Percentiles rank a stretch among this genome's conserved stretches.
phyloP scores from a whole-genome alignment of 148 eudicot species.

The Camellia sinensis region DNA sequence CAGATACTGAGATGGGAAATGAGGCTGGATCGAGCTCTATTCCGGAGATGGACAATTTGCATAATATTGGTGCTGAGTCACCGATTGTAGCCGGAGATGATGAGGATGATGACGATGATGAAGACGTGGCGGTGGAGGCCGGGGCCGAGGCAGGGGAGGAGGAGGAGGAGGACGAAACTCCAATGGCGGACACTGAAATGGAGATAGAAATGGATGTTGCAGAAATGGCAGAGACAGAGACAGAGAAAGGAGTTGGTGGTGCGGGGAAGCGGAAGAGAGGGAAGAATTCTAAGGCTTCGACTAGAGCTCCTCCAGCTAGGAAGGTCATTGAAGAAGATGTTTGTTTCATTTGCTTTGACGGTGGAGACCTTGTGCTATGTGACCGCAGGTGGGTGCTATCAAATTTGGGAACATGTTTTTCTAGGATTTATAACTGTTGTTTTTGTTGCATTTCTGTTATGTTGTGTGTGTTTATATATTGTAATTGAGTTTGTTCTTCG shows the following conservation, averaged over 20 bases:
- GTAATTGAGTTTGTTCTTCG: slow-evolving; percentile 19
- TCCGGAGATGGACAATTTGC: background rate
- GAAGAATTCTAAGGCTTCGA: slow-evolving; percentile 33
- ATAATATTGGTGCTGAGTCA: slow-evolving; percentile 11
- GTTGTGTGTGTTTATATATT: background rate
- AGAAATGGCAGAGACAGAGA: background rate
- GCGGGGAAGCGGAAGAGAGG: slow-evolving; percentile 83
- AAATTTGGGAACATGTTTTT: background rate
- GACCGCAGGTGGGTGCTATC: slow-evolving; percentile 61
- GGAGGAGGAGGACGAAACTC: slow-evolving; percentile 17
- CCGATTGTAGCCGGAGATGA: slow-evolving; percentile 8
- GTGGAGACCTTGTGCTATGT: slow-evolving; percentile 90
- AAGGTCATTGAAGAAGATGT: slow-evolving; percentile 77
- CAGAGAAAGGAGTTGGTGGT: slow-evolving; percentile 35
- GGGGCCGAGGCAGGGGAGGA: too few species aligned
- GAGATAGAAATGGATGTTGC: slow-evolving; percentile 28
- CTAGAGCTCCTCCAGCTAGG: slow-evolving; percentile 39
- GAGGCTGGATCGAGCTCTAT: background rate
- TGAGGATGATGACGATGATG: slow-evolving; percentile 18
- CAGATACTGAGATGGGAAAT: background rate
- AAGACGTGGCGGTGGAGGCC: slow-evolving; percentile 20
- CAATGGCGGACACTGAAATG: slow-evolving; percentile 33
- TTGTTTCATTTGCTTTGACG: slow-evolving; percentile 95
- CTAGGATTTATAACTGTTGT: background rate
- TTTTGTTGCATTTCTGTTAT: background rate